Evolutionary conservation across 2,329 filamentous ascomycete genomes (phyloP).

Genomic region (Thermomyces lanuginosus): DNA sequence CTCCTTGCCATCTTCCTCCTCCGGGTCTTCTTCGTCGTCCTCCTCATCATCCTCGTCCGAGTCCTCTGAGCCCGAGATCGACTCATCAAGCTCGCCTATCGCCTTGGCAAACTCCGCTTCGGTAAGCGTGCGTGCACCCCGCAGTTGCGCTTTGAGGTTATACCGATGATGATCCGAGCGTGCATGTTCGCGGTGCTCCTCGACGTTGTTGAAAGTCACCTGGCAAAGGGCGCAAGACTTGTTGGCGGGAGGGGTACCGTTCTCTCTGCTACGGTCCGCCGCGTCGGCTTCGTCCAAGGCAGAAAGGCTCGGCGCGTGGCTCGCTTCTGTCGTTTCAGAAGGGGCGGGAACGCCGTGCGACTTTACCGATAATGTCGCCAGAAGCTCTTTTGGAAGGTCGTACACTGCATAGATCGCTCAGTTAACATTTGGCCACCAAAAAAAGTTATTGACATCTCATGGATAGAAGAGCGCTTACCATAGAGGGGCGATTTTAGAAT

Average conservation of each 20-base stretch:
- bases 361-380: conserved; percentile 49
- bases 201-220: conserved; percentile 51
- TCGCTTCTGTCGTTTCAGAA: conserved; percentile 11
- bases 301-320: conserved; percentile 14
- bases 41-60: conserved; percentile 54
- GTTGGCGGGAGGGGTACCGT: conserved; percentile 38
- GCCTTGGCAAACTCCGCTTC: conserved; percentile 78
- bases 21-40: conserved; percentile 45
- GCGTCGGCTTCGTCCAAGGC: conserved; percentile 24
- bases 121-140: conserved; percentile 52
- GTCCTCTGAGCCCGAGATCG: conserved; percentile 62
- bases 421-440: neutral
- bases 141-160: conserved; percentile 82
- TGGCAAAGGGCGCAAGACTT: conserved; percentile 71
- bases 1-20: conserved; percentile 55
- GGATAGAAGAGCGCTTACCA: conserved; percentile 1
- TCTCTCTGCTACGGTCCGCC: too few relatives aligned
- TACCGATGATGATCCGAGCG: conserved; percentile 86
- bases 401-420: conserved; percentile 43
- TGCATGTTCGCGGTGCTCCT: conserved; percentile 71
- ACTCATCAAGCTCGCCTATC: conserved; percentile 76
- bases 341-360: conserved; percentile 22
- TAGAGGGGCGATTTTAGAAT: conserved; percentile 6
- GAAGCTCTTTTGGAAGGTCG: conserved; percentile 59
- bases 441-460: neutral